Conservation (phyloP, 192 early-diverging fungal genomes). For the Coemansia sp. region DNA sequence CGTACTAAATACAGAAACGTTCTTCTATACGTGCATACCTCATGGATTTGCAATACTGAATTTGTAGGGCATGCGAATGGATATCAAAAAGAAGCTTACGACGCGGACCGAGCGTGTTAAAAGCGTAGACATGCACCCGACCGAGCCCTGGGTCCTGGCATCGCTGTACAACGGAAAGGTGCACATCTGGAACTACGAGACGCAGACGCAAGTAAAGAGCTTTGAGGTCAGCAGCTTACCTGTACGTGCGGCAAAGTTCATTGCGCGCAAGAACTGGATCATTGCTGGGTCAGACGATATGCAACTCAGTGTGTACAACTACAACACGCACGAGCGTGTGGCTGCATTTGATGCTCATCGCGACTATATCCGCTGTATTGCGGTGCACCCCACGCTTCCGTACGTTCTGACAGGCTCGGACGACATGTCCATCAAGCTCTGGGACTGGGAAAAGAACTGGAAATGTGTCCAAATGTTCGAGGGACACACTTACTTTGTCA, state of each 20-base stretch:
- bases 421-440: conserved; percentile 96
- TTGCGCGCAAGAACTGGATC: conserved; percentile 96
- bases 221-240: conserved; percentile 96
- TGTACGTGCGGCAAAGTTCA: conserved; percentile 96
- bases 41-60: no score
- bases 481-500: conserved; percentile 96
- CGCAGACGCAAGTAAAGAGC: conserved; percentile 90
- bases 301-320: conserved; percentile 98
- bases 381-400: conserved; percentile 95
- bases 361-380: conserved; percentile 95
- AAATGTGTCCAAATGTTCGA: conserved; percentile 95
- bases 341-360: conserved; percentile 92
- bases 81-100: conserved; percentile 60
- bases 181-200: conserved; percentile 99
- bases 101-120: conserved; percentile 91
- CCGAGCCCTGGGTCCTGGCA: conserved; percentile 97
- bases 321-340: conserved; percentile 99
- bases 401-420: conserved; percentile 92
- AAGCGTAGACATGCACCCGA: conserved; percentile 96
- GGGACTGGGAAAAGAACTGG: conserved; percentile 99
- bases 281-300: conserved; percentile 96
- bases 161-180: conserved; percentile 95
- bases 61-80: conserved; percentile 55
- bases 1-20: no score
- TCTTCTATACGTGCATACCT: conserved; percentile 4